phyloP scores from a whole-genome alignment of 176 grass and related monocot genomes.

The Coix lacrymajobi region DNA sequence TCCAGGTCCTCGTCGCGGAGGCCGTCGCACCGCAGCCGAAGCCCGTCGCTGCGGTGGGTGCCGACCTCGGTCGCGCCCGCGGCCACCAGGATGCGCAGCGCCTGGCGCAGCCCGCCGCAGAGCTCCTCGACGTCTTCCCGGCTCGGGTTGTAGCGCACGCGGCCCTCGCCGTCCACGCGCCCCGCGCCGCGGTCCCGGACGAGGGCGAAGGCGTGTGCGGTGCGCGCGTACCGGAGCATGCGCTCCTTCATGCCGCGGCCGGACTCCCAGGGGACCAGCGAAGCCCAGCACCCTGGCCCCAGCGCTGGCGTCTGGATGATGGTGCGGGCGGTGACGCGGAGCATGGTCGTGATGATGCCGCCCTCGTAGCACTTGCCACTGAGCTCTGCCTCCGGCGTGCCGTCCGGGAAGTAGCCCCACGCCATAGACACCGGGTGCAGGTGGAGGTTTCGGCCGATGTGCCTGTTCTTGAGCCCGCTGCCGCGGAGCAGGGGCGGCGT shows the following conservation, averaged over 20 bases:
- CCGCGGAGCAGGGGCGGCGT: slow-evolving; percentile 52
- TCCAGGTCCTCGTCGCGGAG: slow-evolving; percentile 50
- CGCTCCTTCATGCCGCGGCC: slow-evolving; percentile 69
- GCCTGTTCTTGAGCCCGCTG: slow-evolving; percentile 60
- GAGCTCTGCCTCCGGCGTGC: slow-evolving; percentile 5
- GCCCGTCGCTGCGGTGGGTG: slow-evolving; percentile 80
- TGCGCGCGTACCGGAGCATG: slow-evolving; percentile 64
- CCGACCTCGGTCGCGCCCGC: slow-evolving; percentile 77
- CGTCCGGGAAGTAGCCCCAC: slow-evolving; percentile 92
- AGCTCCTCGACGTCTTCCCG: slow-evolving; percentile 48
- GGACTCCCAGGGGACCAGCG: slow-evolving; percentile 64
- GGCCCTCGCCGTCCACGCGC: slow-evolving; percentile 40
- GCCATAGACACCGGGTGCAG: slow-evolving; percentile 76
- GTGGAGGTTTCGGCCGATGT: slow-evolving; percentile 88
- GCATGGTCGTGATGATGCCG: slow-evolving; percentile 87
- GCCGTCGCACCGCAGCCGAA: slow-evolving; percentile 52
- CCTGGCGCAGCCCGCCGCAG: slow-evolving; percentile 37
- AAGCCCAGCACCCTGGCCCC: slow-evolving; percentile 44
- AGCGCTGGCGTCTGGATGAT: slow-evolving; percentile 76
- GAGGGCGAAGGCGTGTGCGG: slow-evolving; percentile 61
- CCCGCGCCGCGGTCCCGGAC: slow-evolving; percentile 69
- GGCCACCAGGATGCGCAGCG: slow-evolving; percentile 62
- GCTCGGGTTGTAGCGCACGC: slow-evolving; percentile 32
- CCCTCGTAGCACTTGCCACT: slow-evolving; percentile 63
- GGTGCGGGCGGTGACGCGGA: slow-evolving; percentile 49